Evolutionary conservation across 768 basidiomycete species (phyloP).

Genomic region (Kwoniella europaea): DNA sequence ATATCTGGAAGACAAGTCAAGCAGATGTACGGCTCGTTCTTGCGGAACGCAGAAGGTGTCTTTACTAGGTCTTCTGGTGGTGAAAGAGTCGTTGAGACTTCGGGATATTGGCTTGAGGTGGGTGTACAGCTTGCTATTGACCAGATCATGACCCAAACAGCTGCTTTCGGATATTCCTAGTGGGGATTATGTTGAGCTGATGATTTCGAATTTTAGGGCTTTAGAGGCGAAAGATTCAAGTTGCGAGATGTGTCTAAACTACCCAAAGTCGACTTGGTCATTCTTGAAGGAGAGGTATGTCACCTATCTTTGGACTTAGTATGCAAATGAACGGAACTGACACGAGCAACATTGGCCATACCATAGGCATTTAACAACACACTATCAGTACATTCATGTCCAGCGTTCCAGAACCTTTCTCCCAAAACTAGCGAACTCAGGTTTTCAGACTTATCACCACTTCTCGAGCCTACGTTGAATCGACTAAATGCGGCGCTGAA

Average conservation of each 20-base stretch:
- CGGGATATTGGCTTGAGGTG: slow-evolving; percentile 49
- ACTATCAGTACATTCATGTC: slow-evolving; percentile 49
- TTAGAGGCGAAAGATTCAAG: slow-evolving; percentile 38
- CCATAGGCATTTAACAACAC: slow-evolving; percentile 48
- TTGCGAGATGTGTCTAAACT: slow-evolving; percentile 13
- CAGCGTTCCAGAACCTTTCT: slow-evolving; percentile 34
- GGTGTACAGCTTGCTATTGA: slow-evolving; percentile 6
- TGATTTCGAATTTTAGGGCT: slow-evolving; percentile 31
- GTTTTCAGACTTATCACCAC: slow-evolving; percentile 17
- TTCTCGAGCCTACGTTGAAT: slow-evolving; percentile 27
- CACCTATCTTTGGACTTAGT: background rate
- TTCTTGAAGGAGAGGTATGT: slow-evolving; percentile 43
- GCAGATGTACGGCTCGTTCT: slow-evolving; percentile 31
- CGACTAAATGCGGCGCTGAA: slow-evolving; percentile 39
- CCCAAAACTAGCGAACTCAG: slow-evolving; percentile 32
- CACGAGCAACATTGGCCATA: background rate
- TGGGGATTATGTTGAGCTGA: background rate
- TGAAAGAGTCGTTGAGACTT: slow-evolving; percentile 43
- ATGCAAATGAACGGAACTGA: background rate
- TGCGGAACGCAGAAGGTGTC: slow-evolving; percentile 20
- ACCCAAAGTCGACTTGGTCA: slow-evolving; percentile 37
- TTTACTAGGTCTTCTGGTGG: slow-evolving; percentile 46
- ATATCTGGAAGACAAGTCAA: slow-evolving; percentile 35
- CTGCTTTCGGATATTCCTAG: no score
- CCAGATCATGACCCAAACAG: no score